Percentiles rank a stretch among this genome's conserved stretches.
Evolutionary conservation across 768 basidiomycete species (phyloP).

Genomic region (Daedaleopsis sinensis): DNA sequence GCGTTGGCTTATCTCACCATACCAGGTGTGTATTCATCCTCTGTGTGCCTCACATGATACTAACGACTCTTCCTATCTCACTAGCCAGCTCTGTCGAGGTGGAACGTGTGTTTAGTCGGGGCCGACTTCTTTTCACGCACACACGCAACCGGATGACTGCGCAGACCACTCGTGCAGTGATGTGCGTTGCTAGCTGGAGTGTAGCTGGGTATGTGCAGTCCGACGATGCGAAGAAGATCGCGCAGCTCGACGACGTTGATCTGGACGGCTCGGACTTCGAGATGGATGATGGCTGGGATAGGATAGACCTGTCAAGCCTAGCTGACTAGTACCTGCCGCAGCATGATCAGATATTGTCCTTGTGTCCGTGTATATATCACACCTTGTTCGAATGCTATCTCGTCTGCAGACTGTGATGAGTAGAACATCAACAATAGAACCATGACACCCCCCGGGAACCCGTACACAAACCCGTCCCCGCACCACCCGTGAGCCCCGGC

Average conservation of each 20-base stretch:
- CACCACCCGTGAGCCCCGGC: too few relatives aligned
- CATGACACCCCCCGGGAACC: too few relatives aligned
- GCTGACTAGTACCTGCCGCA: too few relatives aligned
- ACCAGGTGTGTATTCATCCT: not conserved
- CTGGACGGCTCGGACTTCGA: constrained; percentile 15
- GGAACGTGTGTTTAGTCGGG: not conserved
- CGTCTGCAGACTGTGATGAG: too few relatives aligned
- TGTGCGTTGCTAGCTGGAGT: not conserved
- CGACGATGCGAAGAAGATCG: constrained; percentile 22
- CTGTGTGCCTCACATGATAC: too few relatives aligned
- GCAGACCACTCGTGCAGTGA: not conserved
- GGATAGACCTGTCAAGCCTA: not conserved
- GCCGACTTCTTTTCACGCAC: not conserved
- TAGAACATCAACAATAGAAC: too few relatives aligned
- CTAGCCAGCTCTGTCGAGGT: not conserved
- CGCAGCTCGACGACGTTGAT: constrained; percentile 5
- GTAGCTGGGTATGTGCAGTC: too few relatives aligned
- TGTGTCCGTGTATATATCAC: too few relatives aligned
- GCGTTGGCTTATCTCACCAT: constrained; percentile 35
- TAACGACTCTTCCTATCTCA: not conserved
- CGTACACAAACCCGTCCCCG: too few relatives aligned
- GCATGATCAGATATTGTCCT: too few relatives aligned
- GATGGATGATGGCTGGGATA: constrained; percentile 8
- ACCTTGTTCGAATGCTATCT: too few relatives aligned
- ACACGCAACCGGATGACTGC: not conserved